phyloP scores from a whole-genome alignment of 148 eudicot species.

The Limonium bicolor region DNA sequence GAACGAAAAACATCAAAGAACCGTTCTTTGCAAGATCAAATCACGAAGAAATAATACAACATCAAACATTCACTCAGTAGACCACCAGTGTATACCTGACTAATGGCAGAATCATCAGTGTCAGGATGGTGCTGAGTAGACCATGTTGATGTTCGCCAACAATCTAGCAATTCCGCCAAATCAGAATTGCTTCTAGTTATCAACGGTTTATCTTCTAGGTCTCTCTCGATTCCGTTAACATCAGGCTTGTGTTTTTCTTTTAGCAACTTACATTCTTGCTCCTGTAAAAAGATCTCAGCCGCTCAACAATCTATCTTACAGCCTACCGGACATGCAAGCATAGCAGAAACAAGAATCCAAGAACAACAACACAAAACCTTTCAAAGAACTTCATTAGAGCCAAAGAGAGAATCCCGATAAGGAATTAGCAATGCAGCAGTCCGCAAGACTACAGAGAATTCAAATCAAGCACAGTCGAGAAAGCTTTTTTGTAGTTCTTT shows the following conservation, averaged over 20 bases:
- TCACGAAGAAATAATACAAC: background rate
- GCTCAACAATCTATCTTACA: too few species aligned
- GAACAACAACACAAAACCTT: background rate
- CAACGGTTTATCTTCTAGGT: constrained; percentile 8
- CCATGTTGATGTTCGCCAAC: constrained; percentile 14
- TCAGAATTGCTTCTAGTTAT: constrained; percentile 25
- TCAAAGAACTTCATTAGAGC: too few species aligned
- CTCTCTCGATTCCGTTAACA: constrained; percentile 5
- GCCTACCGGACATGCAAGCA: background rate
- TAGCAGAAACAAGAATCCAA: background rate
- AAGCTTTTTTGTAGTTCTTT: too few species aligned
- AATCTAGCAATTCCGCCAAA: constrained; percentile 15
- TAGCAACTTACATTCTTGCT: constrained; percentile 12
- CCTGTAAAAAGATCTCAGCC: too few species aligned
- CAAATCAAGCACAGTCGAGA: background rate
- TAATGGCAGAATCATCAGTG: constrained; percentile 39
- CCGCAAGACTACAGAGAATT: too few species aligned
- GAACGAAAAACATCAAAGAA: background rate
- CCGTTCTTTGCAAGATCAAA: background rate
- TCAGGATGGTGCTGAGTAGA: constrained; percentile 19
- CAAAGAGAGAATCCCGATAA: too few species aligned
- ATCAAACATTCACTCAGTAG: too few species aligned
- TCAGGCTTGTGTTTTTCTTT: constrained; percentile 14
- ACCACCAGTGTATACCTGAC: constrained; percentile 11
- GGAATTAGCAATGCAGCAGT: too few species aligned